Evolutionary conservation across 306 rosid genomes (phyloP).

Genomic region (Vicia villosa): DNA sequence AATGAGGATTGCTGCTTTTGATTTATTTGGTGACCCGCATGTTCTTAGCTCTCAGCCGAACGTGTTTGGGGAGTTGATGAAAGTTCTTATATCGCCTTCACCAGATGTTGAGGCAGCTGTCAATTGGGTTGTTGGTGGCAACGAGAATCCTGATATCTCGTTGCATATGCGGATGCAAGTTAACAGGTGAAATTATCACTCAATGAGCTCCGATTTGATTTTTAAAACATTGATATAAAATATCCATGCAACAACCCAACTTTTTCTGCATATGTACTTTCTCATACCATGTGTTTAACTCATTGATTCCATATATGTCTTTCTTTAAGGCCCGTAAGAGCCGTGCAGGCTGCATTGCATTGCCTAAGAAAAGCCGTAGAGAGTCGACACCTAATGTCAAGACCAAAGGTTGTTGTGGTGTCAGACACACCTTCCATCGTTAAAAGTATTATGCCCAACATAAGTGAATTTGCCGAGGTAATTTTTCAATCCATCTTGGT

Average conservation of each 20-base stretch:
- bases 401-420: constrained; percentile 76
- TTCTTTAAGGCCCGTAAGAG: constrained; percentile 75
- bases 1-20: constrained; percentile 78
- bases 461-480: constrained; percentile 90
- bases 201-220: neutral
- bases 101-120: constrained; percentile 81
- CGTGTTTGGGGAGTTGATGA: constrained; percentile 95
- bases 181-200: constrained; percentile 59
- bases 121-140: constrained; percentile 70
- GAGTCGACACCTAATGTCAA: constrained; percentile 45
- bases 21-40: constrained; percentile 77
- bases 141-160: constrained; percentile 80
- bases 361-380: constrained; percentile 64
- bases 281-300: constrained; percentile 21
- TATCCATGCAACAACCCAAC: neutral
- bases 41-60: constrained; percentile 69
- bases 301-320: constrained; percentile 34
- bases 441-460: constrained; percentile 52
- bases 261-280: neutral
- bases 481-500: constrained; percentile 28
- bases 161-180: constrained; percentile 97
- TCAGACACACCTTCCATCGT: constrained; percentile 85
- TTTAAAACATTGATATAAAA: too few species aligned
- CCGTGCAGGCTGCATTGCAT: constrained; percentile 69
- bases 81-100: constrained; percentile 82